Percentiles rank a stretch among this genome's conserved stretches.
Evolutionary conservation across 129 eudicot genomes (phyloP).

Genomic region (Kitagawia praeruptora): DNA sequence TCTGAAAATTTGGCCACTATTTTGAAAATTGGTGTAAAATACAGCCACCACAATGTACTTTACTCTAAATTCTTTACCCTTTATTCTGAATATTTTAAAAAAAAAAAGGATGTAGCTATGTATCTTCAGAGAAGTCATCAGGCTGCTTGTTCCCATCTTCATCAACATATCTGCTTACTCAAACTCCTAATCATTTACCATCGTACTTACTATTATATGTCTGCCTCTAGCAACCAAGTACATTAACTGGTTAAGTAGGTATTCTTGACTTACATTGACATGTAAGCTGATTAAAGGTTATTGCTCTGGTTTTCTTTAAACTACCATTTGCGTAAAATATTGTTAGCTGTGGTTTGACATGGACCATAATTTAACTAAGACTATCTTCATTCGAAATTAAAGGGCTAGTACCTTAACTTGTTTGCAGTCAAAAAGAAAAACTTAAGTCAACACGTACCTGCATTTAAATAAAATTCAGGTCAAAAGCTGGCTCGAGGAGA

Average conservation of each 20-base stretch:
- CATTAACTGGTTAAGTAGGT: background rate
- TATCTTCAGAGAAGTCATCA: background rate
- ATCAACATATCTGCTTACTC: background rate
- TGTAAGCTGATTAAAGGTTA: background rate
- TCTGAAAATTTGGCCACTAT: too few relatives aligned
- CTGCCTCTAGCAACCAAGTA: background rate
- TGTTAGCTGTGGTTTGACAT: background rate
- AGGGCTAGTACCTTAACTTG: background rate
- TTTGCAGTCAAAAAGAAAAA: background rate
- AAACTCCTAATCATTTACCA: background rate
- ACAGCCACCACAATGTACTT: too few relatives aligned
- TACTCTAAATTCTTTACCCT: too few relatives aligned
- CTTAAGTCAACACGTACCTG: background rate
- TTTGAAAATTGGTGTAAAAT: too few relatives aligned
- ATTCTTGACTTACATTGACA: background rate
- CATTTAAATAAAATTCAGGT: conserved; percentile 29
- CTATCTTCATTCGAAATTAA: background rate
- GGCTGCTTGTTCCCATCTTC: background rate
- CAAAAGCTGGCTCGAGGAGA: conserved; percentile 70
- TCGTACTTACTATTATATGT: background rate
- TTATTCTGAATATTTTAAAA: too few relatives aligned
- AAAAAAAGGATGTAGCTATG: too few relatives aligned
- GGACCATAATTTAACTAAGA: background rate
- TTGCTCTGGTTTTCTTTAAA: background rate
- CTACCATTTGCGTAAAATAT: background rate